phyloP scores from a whole-genome alignment of 768 basidiomycete genomes.

The Hypsizygus marmoreus region DNA sequence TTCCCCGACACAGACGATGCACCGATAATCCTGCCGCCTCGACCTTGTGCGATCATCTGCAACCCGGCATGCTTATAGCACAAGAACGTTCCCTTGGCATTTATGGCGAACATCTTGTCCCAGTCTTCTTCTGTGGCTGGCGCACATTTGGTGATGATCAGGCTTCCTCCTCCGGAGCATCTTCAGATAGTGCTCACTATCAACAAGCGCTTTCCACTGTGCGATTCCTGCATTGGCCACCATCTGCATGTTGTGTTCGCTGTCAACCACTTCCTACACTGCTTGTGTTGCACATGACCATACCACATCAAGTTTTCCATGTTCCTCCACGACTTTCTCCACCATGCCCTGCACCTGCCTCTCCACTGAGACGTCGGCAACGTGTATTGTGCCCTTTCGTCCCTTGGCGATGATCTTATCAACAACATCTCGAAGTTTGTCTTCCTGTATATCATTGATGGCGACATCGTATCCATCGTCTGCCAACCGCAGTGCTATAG shows the following conservation, averaged over 20 bases:
- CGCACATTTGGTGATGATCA: neutral
- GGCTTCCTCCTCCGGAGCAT: neutral
- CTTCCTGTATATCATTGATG: slow-evolving; percentile 38
- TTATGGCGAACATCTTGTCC: slow-evolving; percentile 48
- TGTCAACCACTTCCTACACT: neutral
- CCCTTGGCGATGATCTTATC: slow-evolving; percentile 22
- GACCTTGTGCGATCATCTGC: slow-evolving; percentile 58
- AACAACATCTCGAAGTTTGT: slow-evolving; percentile 3
- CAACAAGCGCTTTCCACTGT: slow-evolving; percentile 15
- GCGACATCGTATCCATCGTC: slow-evolving; percentile 22
- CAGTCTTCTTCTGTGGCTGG: slow-evolving; percentile 37
- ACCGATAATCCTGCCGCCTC: slow-evolving; percentile 58
- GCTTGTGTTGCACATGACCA: neutral
- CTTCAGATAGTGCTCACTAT: slow-evolving; percentile 13
- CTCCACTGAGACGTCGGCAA: slow-evolving; percentile 23
- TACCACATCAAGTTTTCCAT: slow-evolving; percentile 35
- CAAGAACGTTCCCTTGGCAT: slow-evolving; percentile 58
- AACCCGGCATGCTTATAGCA: slow-evolving; percentile 66
- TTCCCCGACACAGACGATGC: slow-evolving; percentile 34
- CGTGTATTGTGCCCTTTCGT: slow-evolving; percentile 15
- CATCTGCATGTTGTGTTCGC: slow-evolving; percentile 26
- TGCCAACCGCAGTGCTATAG: slow-evolving; percentile 20
- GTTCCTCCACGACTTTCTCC: slow-evolving; percentile 11
- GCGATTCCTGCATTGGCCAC: slow-evolving; percentile 34
- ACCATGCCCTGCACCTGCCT: slow-evolving; percentile 24